Conservation (phyloP, 139 green algal species). For the Chlorella sp. region DNA sequence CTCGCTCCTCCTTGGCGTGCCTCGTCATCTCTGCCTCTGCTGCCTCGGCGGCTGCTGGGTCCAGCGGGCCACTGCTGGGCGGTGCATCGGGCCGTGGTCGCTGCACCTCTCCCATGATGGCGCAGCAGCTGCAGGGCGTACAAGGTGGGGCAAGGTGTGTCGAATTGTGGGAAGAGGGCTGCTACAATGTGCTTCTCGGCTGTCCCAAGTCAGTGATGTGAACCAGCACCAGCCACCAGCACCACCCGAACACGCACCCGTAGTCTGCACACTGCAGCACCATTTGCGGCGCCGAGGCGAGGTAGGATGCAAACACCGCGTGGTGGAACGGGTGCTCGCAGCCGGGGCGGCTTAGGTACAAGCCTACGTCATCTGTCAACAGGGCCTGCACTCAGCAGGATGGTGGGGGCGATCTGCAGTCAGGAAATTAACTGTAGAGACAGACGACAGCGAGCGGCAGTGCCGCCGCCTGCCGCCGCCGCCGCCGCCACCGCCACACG, state of each 20-base stretch:
- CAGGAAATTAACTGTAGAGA: no score
- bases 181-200: no score
- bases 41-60: not conserved
- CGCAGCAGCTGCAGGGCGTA: not conserved
- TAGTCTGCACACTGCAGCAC: not conserved
- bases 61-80: not conserved
- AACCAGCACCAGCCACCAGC: no score
- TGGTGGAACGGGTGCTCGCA: not conserved
- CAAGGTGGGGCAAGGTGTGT: not conserved
- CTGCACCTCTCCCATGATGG: not conserved
- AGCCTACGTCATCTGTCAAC: not conserved
- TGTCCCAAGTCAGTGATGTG: no score
- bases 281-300: not conserved
- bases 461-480: no score
- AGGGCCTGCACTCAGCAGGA: conserved; percentile 3
- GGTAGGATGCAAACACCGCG: not conserved
- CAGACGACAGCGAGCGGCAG: not conserved
- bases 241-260: not conserved
- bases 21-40: not conserved
- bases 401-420: no score
- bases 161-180: no score
- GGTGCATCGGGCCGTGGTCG: not conserved
- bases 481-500: no score
- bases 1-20: not conserved
- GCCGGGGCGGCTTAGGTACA: not conserved